A percentile compares a stretch with the other conserved stretches of the same genome.
phyloP scores from a whole-genome alignment of 768 basidiomycete genomes.

The Phaffia australis region DNA sequence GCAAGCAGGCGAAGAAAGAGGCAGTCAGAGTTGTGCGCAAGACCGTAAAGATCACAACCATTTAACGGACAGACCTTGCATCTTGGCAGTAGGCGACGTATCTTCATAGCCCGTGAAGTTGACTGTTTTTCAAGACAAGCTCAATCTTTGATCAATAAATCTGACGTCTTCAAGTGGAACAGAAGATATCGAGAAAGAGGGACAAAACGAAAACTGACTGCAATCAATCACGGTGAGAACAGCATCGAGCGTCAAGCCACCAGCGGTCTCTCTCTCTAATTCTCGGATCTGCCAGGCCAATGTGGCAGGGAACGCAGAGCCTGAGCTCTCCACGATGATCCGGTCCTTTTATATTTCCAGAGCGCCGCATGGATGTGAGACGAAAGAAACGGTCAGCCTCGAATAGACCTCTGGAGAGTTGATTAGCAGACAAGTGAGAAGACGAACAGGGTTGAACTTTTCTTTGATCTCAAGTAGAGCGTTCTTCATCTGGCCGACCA shows the following conservation, averaged over 20 bases:
- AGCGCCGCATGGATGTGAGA: too few species aligned
- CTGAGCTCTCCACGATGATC: conserved; percentile 91
- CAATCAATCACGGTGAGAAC: conserved; percentile 69
- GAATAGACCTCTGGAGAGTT: neutral
- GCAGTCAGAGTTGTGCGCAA: too few species aligned
- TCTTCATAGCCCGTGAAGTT: conserved; percentile 92
- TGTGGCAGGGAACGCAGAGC: conserved; percentile 91
- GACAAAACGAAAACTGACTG: neutral
- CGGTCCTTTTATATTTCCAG: conserved; percentile 45
- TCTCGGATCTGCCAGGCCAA: conserved; percentile 89
- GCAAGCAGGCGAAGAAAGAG: too few species aligned
- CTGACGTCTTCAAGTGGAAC: neutral
- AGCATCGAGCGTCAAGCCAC: conserved; percentile 71
- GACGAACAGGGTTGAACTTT: conserved; percentile 32
- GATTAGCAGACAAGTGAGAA: too few species aligned
- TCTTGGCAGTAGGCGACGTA: conserved; percentile 76
- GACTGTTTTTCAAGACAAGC: too few species aligned
- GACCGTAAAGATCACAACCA: too few species aligned
- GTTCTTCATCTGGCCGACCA: conserved; percentile 88
- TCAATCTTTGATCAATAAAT: too few species aligned
- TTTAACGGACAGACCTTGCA: conserved; percentile 47
- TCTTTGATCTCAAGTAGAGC: conserved; percentile 80
- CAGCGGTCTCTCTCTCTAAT: conserved; percentile 63
- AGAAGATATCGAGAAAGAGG: neutral
- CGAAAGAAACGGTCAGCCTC: too few species aligned